Evolutionary conservation across 805 yeast genomes (phyloP).

Genomic region (Metschnikowia continentalis): DNA sequence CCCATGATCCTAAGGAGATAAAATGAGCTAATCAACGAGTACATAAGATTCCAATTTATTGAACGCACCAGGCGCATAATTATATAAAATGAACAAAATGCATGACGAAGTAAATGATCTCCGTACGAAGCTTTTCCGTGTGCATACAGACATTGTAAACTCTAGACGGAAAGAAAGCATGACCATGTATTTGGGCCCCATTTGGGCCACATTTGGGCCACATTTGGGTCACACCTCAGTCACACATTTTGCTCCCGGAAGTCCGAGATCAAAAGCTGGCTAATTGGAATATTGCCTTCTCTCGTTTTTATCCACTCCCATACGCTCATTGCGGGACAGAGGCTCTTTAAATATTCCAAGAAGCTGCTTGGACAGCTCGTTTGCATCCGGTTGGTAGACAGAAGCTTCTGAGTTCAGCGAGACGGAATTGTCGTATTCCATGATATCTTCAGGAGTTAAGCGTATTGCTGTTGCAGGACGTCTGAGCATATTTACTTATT

Average conservation of each 20-base stretch:
- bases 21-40: neutral
- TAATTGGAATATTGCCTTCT: conserved; percentile 1
- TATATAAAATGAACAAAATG: neutral
- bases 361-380: conserved; percentile 14
- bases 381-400: conserved; percentile 9
- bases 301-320: conserved; percentile 11
- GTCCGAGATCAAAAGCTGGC: neutral
- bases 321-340: conserved; percentile 14
- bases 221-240: no score
- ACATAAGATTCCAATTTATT: neutral
- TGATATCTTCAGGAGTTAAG: conserved; percentile 64
- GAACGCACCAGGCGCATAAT: conserved; percentile 2
- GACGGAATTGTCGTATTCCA: conserved; percentile 41
- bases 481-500: conserved; percentile 49
- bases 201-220: no score
- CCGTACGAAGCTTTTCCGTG: neutral
- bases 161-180: no score
- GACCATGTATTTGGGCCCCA: no score
- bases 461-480: conserved; percentile 67
- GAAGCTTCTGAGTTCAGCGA: conserved; percentile 10
- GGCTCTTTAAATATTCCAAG: conserved; percentile 16
- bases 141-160: neutral
- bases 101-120: neutral
- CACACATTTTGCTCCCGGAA: neutral
- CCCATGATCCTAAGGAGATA: neutral